Base-by-base conservation (phyloP, 2,329 filamentous ascomycete species). In the Claviceps sp. region DNA sequence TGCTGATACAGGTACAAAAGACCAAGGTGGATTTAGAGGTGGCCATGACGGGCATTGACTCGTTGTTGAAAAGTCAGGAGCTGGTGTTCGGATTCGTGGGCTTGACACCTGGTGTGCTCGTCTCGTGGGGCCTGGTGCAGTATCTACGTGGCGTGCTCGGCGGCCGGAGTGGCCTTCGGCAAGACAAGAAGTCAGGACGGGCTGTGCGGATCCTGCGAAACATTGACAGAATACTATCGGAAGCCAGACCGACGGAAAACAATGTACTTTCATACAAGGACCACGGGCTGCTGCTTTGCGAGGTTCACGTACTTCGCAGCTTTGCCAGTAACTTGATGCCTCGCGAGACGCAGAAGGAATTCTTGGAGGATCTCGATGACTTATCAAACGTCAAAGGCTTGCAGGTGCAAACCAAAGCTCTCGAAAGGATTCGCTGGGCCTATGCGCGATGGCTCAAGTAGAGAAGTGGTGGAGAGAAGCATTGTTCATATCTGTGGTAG, bases 21-120 rank as follows among this genome's bases (percentile, higher is more conserved):
- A 97, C 93, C 22, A 98, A 98, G 72, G 93, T 98, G 8, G 93
- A 98, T 63, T 82, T 98, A 13, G 93, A 98, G 67, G 84, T 97
- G 55, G 93, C 93, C 14, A 90, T 98, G 71, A 88, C 86, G 54
- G 93, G 93, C 18, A 98, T 98, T 58, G 91, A 98, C 72, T 82
- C 88, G 37, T 77, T 98, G 37, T 76, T 98, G 53, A 95, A 93
- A 71, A 96, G 90, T 62, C 93, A 98, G 64, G 91, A 98, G 65
- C 77, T 98, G 47, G 87, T 98, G 24, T 98, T 98, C 70, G 93
- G 88, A n/a, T 95, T 98, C 62, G 84, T 98, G 40, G 90, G 90
- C 5, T 73, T 98, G 26, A 97, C 93, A 0, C 93, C 93, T 0
- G 91, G 93, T 13, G 78, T 97, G n/a, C 72, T 98, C 34, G 87